Conservation (phyloP, 2,329 filamentous ascomycete genomes). For the Fusarium verticillioides region DNA sequence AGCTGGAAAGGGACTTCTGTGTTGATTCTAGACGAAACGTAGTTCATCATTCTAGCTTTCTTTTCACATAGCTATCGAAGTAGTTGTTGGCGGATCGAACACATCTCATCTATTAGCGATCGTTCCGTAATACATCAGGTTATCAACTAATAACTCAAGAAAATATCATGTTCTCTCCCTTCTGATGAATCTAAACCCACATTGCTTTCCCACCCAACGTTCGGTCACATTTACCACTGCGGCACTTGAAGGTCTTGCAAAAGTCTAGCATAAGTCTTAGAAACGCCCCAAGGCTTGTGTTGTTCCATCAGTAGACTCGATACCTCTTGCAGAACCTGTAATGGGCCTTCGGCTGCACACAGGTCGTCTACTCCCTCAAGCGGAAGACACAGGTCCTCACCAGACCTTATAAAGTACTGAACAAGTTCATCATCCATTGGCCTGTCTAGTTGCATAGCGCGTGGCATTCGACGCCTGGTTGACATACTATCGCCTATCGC, state of each 20-base stretch:
- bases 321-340: not conserved
- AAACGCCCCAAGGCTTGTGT: not conserved
- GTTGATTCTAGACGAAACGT: too few species aligned
- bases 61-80: not conserved
- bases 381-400: not conserved
- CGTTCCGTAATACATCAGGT: not conserved
- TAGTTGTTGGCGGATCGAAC: not conserved
- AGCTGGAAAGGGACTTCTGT: not conserved
- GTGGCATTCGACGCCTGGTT: not conserved
- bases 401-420: not conserved
- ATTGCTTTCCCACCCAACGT: accelerated
- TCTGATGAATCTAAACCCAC: accelerated
- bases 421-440: not conserved
- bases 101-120: not conserved
- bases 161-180: not conserved
- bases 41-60: not conserved
- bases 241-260: not conserved
- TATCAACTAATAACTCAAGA: not conserved
- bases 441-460: not conserved
- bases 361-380: not conserved
- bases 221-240: not conserved
- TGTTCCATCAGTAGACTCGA: not conserved
- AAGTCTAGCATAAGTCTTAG: not conserved
- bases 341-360: not conserved
- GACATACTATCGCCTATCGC: accelerated